A percentile compares a stretch with the other conserved stretches of the same genome.
These are phyloP conservation scores for Silene conica DNA, from an alignment of 148 eudicot species.

Conservation along the genomic window DNA sequence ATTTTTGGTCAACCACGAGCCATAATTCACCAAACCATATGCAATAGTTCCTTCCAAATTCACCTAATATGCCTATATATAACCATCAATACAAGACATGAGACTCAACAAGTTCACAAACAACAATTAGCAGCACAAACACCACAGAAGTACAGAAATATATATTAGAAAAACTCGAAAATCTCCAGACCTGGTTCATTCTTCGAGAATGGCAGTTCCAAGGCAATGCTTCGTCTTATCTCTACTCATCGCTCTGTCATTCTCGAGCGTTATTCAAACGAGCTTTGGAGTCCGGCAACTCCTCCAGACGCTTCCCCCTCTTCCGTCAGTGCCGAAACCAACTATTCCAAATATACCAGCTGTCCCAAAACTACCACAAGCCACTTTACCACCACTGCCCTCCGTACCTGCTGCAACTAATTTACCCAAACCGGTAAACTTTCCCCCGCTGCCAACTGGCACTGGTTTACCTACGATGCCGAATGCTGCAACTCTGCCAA, in stretches of 20 bases:
- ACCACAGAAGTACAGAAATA: background rate
- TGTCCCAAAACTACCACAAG: background rate
- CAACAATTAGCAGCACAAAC: background rate
- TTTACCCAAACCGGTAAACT: constrained; percentile 11
- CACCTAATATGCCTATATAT: constrained; percentile 3
- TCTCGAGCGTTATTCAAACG: constrained; percentile 21
- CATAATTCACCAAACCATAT: constrained; percentile 5
- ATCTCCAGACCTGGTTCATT: background rate
- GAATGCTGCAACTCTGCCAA: constrained; percentile 9
- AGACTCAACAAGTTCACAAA: background rate
- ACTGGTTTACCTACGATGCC: constrained; percentile 22
- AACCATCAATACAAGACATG: constrained; percentile 9
- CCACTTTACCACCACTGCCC: constrained; percentile 27
- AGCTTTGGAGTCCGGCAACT: constrained; percentile 27
- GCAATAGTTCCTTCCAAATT: background rate
- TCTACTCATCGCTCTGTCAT: constrained; percentile 17
- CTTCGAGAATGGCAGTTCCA: constrained; percentile 15
- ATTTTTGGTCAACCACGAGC: constrained; percentile 28
- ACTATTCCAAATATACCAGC: constrained; percentile 8
- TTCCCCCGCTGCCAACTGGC: constrained; percentile 16
- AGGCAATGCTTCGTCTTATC: constrained; percentile 20
- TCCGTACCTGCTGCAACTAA: constrained; percentile 12
- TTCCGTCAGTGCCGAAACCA: constrained; percentile 24
- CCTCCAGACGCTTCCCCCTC: constrained; percentile 31
- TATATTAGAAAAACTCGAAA: background rate